Evolutionary conservation across 805 yeast species (phyloP), one percentile per base, ranked within the genome.

Genomic region (Metschnikowia picachoensis): DNA sequence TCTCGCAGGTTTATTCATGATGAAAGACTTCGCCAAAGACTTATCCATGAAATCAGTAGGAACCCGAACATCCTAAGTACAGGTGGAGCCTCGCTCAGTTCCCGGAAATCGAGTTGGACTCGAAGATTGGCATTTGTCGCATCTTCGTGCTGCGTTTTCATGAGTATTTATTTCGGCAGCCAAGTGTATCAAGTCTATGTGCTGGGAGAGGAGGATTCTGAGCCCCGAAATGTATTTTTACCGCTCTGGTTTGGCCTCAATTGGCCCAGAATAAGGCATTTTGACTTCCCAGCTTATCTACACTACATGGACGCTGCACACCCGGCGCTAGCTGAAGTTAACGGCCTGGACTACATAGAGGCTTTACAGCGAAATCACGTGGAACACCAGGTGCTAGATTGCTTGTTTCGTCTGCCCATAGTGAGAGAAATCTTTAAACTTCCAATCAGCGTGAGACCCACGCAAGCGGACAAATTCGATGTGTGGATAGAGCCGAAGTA

Each of bases 401-500:
- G 56, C 36, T 39, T 48, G 57, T 49, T 59, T 63, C 37, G 46
- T 36, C 59, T 35, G 53, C n/a, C 47, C 37, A 35, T 49, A 11
- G 52, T 60, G 9, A 51, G 66, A 44, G 53, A 62, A 48, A 48
- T 58, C 3, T 59, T 61, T 51, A 64, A 67, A 13, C 45, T 68
- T 8, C 73, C 72, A 5, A 49, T 68, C 10, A 42, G 47, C 12
- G 46, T 64, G 10, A 47, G 48, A 7, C 35, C 51, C 5, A 35
- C 44, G 1, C 36, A 41, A 1, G 35, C 16, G 8, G 55, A 38
- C 27, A 37, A 49, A 9, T 59, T 65, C 35, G 45, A 55, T 8
- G 58, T 67, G 2, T 67, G 73, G 72, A 43, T 67, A 10, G 67
- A 68, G 46, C 53, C 60, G 14, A 56, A 53, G 25, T 48, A 52